Conservation (phyloP, 2,329 filamentous ascomycete genomes). For the Scorias spongiosa region DNA sequence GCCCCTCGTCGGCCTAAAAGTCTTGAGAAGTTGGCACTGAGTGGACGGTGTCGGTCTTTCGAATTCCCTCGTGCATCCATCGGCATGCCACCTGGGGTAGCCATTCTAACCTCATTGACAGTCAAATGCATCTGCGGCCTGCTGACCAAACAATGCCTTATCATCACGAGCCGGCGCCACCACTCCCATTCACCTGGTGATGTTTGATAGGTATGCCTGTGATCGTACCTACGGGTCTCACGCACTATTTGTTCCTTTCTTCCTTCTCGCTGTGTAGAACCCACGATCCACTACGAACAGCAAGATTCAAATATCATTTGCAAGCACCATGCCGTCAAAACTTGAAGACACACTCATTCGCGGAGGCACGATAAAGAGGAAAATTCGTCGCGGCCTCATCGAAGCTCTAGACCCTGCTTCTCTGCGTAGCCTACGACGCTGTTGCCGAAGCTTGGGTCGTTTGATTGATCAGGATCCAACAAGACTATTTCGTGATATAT, state of each 20-base stretch:
- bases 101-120: background rate
- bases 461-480: constrained; percentile 5
- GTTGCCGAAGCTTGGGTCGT: constrained; percentile 6
- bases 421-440: constrained; percentile 7
- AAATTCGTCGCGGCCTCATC: constrained; percentile 5
- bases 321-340: constrained; percentile 6
- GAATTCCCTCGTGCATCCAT: background rate
- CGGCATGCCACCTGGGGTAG: background rate
- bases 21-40: background rate
- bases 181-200: too few species aligned
- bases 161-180: too few species aligned
- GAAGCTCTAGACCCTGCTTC: constrained; percentile 4
- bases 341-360: constrained; percentile 9
- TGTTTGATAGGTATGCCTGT: too few species aligned
- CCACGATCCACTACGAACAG: too few species aligned
- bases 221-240: too few species aligned
- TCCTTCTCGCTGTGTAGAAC: too few species aligned
- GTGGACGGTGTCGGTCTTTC: background rate
- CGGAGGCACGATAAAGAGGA: constrained; percentile 1
- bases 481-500: constrained; percentile 7
- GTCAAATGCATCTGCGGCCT: background rate
- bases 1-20: too few species aligned
- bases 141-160: too few species aligned
- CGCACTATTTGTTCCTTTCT: too few species aligned
- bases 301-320: too few species aligned